A percentile compares a stretch with the other conserved stretches of the same genome.
Conservation (phyloP, 768 basidiomycete genomes). For the Leccinum subgranulosum region DNA sequence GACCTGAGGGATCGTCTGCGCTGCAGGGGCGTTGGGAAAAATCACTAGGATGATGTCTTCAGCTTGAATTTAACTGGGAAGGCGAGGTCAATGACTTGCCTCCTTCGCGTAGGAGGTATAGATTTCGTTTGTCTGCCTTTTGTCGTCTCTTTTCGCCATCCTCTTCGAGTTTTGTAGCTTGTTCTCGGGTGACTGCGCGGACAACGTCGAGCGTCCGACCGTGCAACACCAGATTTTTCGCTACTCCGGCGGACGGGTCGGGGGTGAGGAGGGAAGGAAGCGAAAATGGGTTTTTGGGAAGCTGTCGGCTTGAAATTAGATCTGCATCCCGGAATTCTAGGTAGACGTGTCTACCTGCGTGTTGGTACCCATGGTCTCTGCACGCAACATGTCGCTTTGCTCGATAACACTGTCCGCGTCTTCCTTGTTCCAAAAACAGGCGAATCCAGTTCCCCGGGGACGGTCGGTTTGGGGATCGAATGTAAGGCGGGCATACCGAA, state of each 20-base stretch:
- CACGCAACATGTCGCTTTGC: conserved; percentile 69
- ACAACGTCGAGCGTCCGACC: conserved; percentile 91
- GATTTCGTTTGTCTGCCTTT: conserved; percentile 92
- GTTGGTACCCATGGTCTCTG: conserved; percentile 56
- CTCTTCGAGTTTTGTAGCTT: conserved; percentile 85
- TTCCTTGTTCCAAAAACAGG: conserved; percentile 92
- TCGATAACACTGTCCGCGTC: conserved; percentile 84
- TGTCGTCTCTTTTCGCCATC: conserved; percentile 80
- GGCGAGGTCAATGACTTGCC: conserved; percentile 42
- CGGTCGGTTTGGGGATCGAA: conserved; percentile 80
- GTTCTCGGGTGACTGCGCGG: conserved; percentile 85
- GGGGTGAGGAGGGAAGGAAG: conserved; percentile 88
- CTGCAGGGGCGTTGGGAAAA: conserved; percentile 81
- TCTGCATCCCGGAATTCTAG: neutral
- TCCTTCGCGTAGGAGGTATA: conserved; percentile 95
- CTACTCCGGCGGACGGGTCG: conserved; percentile 85
- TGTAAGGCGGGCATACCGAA: conserved; percentile 91
- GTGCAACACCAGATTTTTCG: conserved; percentile 81
- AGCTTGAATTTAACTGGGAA: neutral
- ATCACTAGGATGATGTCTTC: conserved; percentile 59
- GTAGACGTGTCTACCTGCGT: conserved; percentile 29
- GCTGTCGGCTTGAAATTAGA: conserved; percentile 30
- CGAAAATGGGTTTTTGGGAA: conserved; percentile 81
- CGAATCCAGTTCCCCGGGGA: conserved; percentile 94
- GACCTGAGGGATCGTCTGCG: conserved; percentile 60